Conservation (phyloP, 2,329 filamentous ascomycete genomes). For the Cladosporium austrohemisphaericum region DNA sequence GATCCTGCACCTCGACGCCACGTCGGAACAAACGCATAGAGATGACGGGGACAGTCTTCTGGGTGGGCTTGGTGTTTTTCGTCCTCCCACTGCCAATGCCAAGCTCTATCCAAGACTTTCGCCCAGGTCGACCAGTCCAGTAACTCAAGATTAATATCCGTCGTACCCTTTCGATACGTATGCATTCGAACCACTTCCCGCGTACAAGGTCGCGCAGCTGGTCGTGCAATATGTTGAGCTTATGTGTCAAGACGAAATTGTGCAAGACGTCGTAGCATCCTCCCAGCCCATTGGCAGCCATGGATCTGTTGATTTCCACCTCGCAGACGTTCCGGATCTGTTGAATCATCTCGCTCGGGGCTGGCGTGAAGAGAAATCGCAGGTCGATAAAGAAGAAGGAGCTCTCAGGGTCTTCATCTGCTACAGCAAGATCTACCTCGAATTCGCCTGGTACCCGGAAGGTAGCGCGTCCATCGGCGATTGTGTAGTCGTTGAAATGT, state of each 20-base stretch:
- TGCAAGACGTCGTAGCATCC: conserved; percentile 87
- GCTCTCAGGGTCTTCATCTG: conserved; percentile 74
- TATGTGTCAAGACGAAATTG: conserved; percentile 82
- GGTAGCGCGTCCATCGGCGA: conserved; percentile 82
- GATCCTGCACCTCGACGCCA: conserved; percentile 67
- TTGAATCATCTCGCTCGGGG: conserved; percentile 57
- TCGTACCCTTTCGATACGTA: conserved; percentile 75
- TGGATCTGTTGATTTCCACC: conserved; percentile 64
- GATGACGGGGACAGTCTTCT: conserved; percentile 39
- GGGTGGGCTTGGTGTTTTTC: conserved; percentile 26
- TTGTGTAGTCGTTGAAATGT: conserved; percentile 72
- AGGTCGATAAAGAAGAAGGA: conserved; percentile 96
- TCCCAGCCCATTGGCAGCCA: conserved; percentile 65
- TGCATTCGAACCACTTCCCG: conserved; percentile 70
- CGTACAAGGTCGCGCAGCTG: conserved; percentile 70
- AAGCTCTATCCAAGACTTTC: conserved; percentile 88
- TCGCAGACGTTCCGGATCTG: conserved; percentile 65
- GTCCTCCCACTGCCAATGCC: conserved; percentile 66
- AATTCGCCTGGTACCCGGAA: conserved; percentile 82
- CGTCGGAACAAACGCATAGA: conserved; percentile 79
- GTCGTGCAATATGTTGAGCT: conserved; percentile 74
- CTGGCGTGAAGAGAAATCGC: conserved; percentile 73
- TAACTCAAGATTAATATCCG: conserved; percentile 85
- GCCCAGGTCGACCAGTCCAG: conserved; percentile 67
- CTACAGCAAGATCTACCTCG: conserved; percentile 87